Percentiles rank a stretch among this genome's conserved stretches.
These are phyloP conservation scores for Lentinula raphanica DNA, from an alignment of 768 basidiomycete genomes.

Conservation along the genomic window DNA sequence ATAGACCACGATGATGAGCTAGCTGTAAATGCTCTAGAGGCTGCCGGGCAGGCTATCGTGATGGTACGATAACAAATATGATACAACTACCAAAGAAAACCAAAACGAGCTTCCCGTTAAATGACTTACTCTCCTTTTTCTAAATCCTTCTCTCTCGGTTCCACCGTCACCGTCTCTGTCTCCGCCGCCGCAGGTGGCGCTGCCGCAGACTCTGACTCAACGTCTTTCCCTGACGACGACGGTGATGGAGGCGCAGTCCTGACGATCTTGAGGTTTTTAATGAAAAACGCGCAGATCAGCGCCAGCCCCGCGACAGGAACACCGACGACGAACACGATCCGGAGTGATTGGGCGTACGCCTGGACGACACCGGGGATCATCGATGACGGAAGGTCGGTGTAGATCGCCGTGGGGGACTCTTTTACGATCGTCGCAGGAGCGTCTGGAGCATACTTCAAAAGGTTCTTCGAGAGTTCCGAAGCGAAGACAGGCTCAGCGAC, in stretches of 20 bases:
- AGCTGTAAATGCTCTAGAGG: too few relatives aligned
- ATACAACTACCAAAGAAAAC: not conserved
- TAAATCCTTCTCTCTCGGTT: not conserved
- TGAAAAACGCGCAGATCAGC: not conserved
- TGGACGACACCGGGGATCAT: constrained; percentile 11
- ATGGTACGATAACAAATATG: not conserved
- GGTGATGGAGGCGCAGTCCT: not conserved
- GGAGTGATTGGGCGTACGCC: not conserved
- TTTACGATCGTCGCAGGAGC: constrained; percentile 6
- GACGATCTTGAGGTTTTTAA: constrained; percentile 1
- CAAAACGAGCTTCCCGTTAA: too few relatives aligned
- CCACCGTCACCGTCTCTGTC: not conserved
- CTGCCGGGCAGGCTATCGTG: too few relatives aligned
- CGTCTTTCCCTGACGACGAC: not conserved
- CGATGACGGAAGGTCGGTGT: constrained; percentile 2
- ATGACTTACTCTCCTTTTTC: not conserved
- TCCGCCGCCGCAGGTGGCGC: too few relatives aligned
- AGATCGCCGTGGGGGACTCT: constrained; percentile 12
- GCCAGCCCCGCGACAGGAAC: constrained; percentile 1
- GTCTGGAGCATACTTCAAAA: constrained; percentile 12
- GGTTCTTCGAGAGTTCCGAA: constrained; percentile 5
- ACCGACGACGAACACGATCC: not conserved
- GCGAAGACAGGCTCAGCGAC: constrained; percentile 13
- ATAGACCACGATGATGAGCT: too few relatives aligned
- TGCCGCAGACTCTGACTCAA: too few relatives aligned